Base-by-base conservation (phyloP, 148 eudicot species). In the Linanthus parryae region DNA sequence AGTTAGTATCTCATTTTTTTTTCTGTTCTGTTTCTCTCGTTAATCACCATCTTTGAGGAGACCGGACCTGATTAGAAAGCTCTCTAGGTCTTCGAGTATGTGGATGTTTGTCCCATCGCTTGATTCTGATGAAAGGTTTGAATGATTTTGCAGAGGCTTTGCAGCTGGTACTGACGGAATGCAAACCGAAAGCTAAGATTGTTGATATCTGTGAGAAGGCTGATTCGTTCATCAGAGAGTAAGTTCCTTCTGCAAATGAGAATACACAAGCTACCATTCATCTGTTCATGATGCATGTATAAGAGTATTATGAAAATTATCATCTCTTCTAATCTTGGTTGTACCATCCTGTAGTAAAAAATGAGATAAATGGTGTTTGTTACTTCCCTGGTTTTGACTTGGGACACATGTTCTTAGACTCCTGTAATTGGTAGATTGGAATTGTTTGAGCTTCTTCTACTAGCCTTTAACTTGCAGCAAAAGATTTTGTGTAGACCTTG, bases 141-240 rank as follows among this genome's bases (percentile, higher is more conserved):
- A 13, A n/a, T 11, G n/a, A 52, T 35, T 44, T 26, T 68, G 67
- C 83, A 92, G 96, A 74, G 80, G 91, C 96, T 12, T 61, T 92
- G 82, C 88, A 92, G 53, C 44, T 84, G 33, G 96, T 92, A 36
- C 56, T 92, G 26, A 52, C 91, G 21, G 84, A 80, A 66, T 92
- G 96, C 66, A 92, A 84, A 43, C 96, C 96, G 0, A 79, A 87
- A 61, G 82, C 80, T 2, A 92, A 84, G 66, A 82, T 92, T 73
- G 91, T 87, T 43, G 94, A 82, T 47, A 35, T 92, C 6, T 87
- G 99, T 54, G 96, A 84, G 62, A 88, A 77, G 53, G 91, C 91
- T 0, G 96, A 92, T 68, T 25, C 74, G 0, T 88, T 64, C 36
- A 80, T 88, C 57, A 39, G 52, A 43, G 88, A 84, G 96, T 92